A percentile compares a stretch with the other conserved stretches of the same genome.
Evolutionary conservation across 805 yeast genomes (phyloP).

Genomic region (Candida sakaeoensis): DNA sequence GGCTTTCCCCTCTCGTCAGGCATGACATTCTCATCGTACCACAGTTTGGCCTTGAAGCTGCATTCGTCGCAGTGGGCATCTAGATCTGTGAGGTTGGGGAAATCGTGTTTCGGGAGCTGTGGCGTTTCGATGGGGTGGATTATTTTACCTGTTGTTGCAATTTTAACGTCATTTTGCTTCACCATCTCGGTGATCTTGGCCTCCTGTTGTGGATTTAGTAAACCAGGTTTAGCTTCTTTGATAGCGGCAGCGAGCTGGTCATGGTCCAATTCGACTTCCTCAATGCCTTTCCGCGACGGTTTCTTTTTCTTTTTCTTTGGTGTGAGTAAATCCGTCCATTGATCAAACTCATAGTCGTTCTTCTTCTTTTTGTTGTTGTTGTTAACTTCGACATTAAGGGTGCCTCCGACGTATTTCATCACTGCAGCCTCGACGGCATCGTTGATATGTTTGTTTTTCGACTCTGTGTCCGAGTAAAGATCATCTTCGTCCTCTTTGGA

Average conservation of each 20-base stretch:
- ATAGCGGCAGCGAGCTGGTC: conserved; percentile 69
- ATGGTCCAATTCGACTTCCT: conserved; percentile 40
- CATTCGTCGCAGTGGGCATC: conserved; percentile 36
- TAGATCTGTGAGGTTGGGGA: conserved; percentile 23
- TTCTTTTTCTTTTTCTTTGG: too few species aligned
- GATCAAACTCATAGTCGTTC: conserved; percentile 47
- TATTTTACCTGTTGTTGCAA: not conserved
- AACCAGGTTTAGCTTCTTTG: conserved; percentile 51
- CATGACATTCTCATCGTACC: conserved; percentile 27
- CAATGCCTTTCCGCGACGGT: conserved; percentile 14
- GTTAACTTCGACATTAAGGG: conserved; percentile 24
- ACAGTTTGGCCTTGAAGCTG: conserved; percentile 27
- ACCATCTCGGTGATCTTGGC: conserved; percentile 7
- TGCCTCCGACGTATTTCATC: conserved; percentile 66
- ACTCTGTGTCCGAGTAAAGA: conserved; percentile 11
- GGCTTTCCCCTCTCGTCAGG: conserved; percentile 27
- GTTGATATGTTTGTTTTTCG: conserved; percentile 32
- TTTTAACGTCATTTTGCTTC: not conserved
- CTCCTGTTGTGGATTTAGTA: conserved; percentile 8
- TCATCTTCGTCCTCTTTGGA: conserved; percentile 16
- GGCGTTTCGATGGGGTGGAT: conserved; percentile 1
- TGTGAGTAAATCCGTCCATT: conserved; percentile 54
- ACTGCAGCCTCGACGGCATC: conserved; percentile 77
- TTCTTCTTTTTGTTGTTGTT: conserved; percentile 33
- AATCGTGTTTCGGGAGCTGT: conserved; percentile 10